Evolutionary conservation across 192 early-diverging fungal species (phyloP), one percentile per base, ranked within the genome.

Genomic region (Dissophora ornata): DNA sequence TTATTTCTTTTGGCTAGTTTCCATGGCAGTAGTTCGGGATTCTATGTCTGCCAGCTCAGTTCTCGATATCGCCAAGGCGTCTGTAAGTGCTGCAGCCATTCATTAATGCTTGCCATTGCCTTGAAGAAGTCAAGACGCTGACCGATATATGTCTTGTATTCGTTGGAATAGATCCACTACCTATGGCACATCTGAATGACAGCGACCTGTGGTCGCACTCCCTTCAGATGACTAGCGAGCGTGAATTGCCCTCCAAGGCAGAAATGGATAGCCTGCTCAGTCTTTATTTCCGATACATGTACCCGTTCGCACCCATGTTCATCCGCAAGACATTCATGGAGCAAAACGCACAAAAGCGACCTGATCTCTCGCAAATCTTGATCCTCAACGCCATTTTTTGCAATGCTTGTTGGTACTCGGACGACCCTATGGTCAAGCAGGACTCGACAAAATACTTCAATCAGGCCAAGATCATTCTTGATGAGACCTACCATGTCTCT

Each of bases 1-100:
- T 38, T 13, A 8, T 61, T 33, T 15, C 34, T 33, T 13, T 16
- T 45, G 16, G 19, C 10, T 60, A 81, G 92, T 33, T 94, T 90
- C 63, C 84, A 90, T 25, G 92, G 92, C 26, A 87, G 88, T 46
- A 89, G 89, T 53, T 91, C 90, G 25, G 92, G 92, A 9, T 86
- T 90, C 68, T 91, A 91, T 80, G 79, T 94, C 15, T 82, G 92
- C 42, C 88, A 88, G 62, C 86, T 88, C 57, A 91, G 86, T 53
- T 71, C 87, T 22, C 74, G 70, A 13, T 89, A 82, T 49, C 87
- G 88, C 19, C 64, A 86, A 51, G 86, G 85, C 18, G 69, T 70
- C 28, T 77, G 73, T 77, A 77, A 67, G 73, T 67, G 15, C 28
- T 44, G 40, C 41, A 25, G 2, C 40, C 44, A 21, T 48, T 22